phyloP scores from a whole-genome alignment of 345 rosid species.

The Brassica carinata region DNA sequence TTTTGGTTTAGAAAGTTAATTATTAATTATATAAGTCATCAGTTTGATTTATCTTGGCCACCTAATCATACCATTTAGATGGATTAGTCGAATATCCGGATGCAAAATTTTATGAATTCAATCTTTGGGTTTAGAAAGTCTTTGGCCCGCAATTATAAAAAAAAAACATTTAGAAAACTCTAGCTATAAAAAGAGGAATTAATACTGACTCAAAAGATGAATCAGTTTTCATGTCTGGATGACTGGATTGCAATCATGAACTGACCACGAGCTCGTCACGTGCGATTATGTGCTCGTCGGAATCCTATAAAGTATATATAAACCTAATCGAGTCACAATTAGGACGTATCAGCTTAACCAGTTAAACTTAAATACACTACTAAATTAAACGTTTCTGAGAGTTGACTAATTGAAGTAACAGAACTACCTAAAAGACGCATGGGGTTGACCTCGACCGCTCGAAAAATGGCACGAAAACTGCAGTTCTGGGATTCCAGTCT shows the following conservation, averaged over 20 bases:
- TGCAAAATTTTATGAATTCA: no score
- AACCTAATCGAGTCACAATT: background rate
- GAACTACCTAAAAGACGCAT: constrained; percentile 7
- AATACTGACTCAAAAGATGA: no score
- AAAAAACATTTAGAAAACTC: background rate
- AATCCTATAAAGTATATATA: background rate
- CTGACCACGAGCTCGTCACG: constrained; percentile 26
- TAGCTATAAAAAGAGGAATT: background rate
- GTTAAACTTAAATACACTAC: constrained; percentile 2
- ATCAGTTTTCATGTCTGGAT: background rate
- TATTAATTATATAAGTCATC: no score
- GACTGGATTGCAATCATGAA: constrained; percentile 13
- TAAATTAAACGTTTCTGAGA: constrained; percentile 14
- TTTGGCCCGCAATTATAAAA: no score
- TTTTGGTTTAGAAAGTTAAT: no score
- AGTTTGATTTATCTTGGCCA: no score
- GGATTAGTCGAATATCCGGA: no score
- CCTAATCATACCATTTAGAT: no score
- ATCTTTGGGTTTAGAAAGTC: no score
- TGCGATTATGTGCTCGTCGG: constrained; percentile 15
- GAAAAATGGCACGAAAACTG: constrained; percentile 16
- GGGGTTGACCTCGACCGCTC: constrained; percentile 31
- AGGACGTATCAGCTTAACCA: background rate
- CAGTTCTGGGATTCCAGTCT: constrained; percentile 4
- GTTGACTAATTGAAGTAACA: constrained; percentile 14